Base-by-base conservation (phyloP, 306 rosid species). In the Hippophae gyantsensis region DNA sequence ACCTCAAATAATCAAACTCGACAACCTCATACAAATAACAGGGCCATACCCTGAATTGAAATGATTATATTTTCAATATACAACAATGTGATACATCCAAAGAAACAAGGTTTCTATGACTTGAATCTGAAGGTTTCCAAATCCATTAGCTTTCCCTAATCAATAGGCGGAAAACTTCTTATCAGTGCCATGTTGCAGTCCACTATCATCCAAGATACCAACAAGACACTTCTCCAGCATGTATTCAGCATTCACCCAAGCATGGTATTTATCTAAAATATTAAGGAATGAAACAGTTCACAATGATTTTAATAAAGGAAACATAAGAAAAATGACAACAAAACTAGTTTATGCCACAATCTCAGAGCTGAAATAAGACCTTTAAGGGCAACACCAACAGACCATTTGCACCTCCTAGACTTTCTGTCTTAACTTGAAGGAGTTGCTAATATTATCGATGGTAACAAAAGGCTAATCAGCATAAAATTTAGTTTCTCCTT, bases 161-260 rank as follows among this genome's bases (percentile, higher is more conserved):
- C 23, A 50, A 18, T 8, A 6, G 26, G 44, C 25, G 0, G 11
- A 48, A 8, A 8, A 40, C 1, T 48, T 27, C 57, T 49, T 54
- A 10, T 14, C 57, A 1, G 3, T 44, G 23, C 58, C 42, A 23
- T 43, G 26, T 65, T 65, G 62, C 7, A 47, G 48, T 13, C 54
- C 42, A 43, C 81, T 71, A 11, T 79, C 87, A 51, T 85, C 92
- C 38, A 87, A 72, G 42, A 72, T 74, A 56, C 98, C 96, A 48
- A 90, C 83, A 1, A 85, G 87, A 78, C 98, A 90, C 74, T 86
- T 87, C 79, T 87, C 94, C 63, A 90, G 69, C 54, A 90, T 69
- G 77, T 86, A 90, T 67, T 90, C 97, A 0, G 83, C 89, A 38
- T 90, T 87, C 61, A 90, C 98, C 87, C 96, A 87, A 65, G 99